These are phyloP conservation scores for Leucosporidium creatinivorum DNA, from an alignment of 768 basidiomycete genomes.

Conservation along the genomic window DNA sequence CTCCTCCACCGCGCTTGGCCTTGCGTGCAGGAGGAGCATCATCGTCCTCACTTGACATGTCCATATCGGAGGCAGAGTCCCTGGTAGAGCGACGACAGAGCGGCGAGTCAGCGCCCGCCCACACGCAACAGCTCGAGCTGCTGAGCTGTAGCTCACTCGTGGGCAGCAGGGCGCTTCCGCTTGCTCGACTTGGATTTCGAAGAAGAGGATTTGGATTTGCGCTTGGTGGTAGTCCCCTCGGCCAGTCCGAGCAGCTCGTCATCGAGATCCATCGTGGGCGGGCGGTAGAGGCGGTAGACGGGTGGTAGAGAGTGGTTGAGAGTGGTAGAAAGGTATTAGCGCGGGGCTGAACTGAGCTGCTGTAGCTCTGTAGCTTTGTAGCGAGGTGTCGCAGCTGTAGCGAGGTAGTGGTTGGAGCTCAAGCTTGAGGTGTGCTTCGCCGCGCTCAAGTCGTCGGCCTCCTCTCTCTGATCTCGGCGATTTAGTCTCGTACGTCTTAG, in stretches of 20 bases:
- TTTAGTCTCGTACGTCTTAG: no score
- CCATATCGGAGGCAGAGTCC: slow-evolving; percentile 29
- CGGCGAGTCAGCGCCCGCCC: not conserved
- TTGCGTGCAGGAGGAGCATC: slow-evolving; percentile 42
- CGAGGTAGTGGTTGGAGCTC: no score
- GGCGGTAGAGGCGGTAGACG: no score
- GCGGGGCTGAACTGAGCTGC: no score
- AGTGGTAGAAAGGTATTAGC: no score
- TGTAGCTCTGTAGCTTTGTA: no score
- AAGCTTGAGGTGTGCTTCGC: no score
- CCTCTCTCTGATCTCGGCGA: no score
- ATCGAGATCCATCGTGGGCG: slow-evolving; percentile 26
- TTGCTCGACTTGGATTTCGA: slow-evolving; percentile 19
- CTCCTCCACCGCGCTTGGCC: slow-evolving; percentile 36
- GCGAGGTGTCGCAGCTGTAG: no score
- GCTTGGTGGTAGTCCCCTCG: slow-evolving; percentile 48
- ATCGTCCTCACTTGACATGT: slow-evolving; percentile 50
- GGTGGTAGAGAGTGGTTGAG: no score
- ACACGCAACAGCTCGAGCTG: no score
- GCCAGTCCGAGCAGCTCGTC: slow-evolving; percentile 77
- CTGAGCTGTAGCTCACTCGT: not conserved
- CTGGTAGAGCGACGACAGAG: not conserved
- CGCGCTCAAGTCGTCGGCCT: no score
- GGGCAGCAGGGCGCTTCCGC: slow-evolving; percentile 15
- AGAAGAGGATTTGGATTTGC: not conserved